Evolutionary conservation across 2,329 filamentous ascomycete genomes (phyloP), one percentile per base, ranked within the genome.

Genomic region (Fusarium newnesense): DNA sequence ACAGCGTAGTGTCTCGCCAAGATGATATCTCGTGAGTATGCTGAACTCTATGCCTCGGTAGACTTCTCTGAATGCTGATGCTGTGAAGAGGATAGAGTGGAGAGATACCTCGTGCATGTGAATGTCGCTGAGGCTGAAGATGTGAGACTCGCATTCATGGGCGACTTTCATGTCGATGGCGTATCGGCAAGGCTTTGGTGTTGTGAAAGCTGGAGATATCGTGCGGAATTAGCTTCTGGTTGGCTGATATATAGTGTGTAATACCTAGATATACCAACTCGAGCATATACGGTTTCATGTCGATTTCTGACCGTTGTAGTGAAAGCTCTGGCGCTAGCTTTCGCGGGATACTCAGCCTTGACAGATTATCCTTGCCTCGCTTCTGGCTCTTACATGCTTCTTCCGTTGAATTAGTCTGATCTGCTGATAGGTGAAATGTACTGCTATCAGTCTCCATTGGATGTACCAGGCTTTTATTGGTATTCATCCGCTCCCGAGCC

Each of bases 291-390:
- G 50, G 24, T 7, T 53, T 39, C 2, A 39, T 10, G 4, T 39
- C 24, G 3, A 28, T 13, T 2, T 39, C 50, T 26, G 34, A 53
- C 2, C 24, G 32, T 3, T 37, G 50, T 12, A 53, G 12, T 0
- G n/a, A 1, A 21, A 37, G 9, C 9, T 53, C 50, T 12, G 24
- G 50, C 0, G 24, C 24, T 0, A 53, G n/a, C 9, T 53, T 53
- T 7, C 34, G 50, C 0, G 24, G 12, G 2, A 53, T 28, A 16
- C 7, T 53, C 50, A 16, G 36, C 0, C 12, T 15, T 5, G 12
- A 15, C 18, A 8, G n/a, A 4, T 6, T 1, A 4, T 26, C 16
- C 12, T 34, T 13, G 32, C 0, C 2, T 0, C 0, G 7, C 1
- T 24, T 8, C 12, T 52, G 16, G 32, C 5, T 9, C 19, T 4